phyloP scores from a whole-genome alignment of 1,284 basidiomycete genomes.

The Erythrobasidium hasegawianum region DNA sequence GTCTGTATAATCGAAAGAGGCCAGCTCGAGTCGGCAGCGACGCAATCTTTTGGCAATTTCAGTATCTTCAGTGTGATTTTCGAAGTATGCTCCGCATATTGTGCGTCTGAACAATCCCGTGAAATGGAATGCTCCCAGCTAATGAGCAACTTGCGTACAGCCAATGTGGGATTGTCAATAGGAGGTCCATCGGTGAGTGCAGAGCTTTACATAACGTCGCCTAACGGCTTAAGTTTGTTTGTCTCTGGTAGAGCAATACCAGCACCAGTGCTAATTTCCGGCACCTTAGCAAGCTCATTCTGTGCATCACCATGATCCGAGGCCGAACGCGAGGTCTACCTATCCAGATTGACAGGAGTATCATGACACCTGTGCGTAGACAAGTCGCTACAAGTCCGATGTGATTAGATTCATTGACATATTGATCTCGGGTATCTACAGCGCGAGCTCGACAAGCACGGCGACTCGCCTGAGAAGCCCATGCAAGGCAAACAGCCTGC shows the following conservation, averaged over 20 bases:
- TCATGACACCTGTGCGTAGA: slow-evolving; percentile 25
- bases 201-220: not conserved
- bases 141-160: slow-evolving; percentile 46
- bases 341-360: slow-evolving; percentile 25
- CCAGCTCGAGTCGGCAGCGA: slow-evolving; percentile 10
- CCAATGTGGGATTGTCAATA: slow-evolving; percentile 78
- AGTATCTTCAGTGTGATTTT: slow-evolving; percentile 52
- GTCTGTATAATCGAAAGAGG: slow-evolving; percentile 31
- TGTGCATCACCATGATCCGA: slow-evolving; percentile 80
- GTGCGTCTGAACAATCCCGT: not conserved
- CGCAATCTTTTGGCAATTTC: slow-evolving; percentile 5
- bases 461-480: slow-evolving; percentile 12
- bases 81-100: slow-evolving; percentile 80
- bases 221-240: not conserved
- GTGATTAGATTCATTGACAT: too few relatives aligned
- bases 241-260: slow-evolving; percentile 55
- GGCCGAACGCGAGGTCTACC: slow-evolving; percentile 79
- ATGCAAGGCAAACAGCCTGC: not conserved
- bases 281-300: slow-evolving; percentile 77
- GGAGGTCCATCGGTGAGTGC: slow-evolving; percentile 52
- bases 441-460: slow-evolving; percentile 18
- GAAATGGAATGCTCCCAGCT: not conserved
- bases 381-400: too few relatives aligned
- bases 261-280: slow-evolving; percentile 75
- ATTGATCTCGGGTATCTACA: too few relatives aligned